Evolutionary conservation across 108 stramenopile genomes (phyloP).

Genomic region (Chaetoceros muelleri): DNA sequence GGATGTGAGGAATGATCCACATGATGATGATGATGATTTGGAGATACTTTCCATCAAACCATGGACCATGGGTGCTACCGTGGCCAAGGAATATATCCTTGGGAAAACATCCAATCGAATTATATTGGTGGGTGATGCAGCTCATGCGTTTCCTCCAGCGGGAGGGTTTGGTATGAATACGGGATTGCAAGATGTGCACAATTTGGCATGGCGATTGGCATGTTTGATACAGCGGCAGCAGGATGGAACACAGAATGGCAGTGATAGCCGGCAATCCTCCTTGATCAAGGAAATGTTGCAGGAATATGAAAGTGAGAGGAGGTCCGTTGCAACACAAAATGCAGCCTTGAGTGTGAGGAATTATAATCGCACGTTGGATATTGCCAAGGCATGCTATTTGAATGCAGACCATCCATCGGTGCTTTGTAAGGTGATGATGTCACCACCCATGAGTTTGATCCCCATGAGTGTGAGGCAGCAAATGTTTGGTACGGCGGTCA

Average conservation of each 20-base stretch:
- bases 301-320: conserved; percentile 64
- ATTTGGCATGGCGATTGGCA: conserved; percentile 85
- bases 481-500: conserved; percentile 42
- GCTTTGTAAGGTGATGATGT: conserved; percentile 29
- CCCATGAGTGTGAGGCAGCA: conserved; percentile 29
- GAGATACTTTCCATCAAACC: conserved; percentile 63
- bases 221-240: conserved; percentile 4
- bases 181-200: conserved; percentile 86
- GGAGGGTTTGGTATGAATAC: conserved; percentile 98
- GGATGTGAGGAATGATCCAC: not conserved
- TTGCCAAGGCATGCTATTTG: conserved; percentile 66
- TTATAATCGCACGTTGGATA: conserved; percentile 63
- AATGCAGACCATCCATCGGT: conserved; percentile 57
- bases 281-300: conserved; percentile 3
- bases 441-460: conserved; percentile 30
- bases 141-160: conserved; percentile 93
- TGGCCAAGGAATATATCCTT: conserved; percentile 48
- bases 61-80: conserved; percentile 87
- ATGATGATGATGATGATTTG: too few species aligned
- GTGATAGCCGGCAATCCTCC: too few species aligned
- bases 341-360: conserved; percentile 85
- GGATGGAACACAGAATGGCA: not conserved
- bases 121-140: conserved; percentile 84
- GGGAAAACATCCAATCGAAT: conserved; percentile 21
- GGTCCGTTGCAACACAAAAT: conserved; percentile 67